Conservation (phyloP, 495 filamentous ascomycete species). For the Hypomontagnella submonticulosa region DNA sequence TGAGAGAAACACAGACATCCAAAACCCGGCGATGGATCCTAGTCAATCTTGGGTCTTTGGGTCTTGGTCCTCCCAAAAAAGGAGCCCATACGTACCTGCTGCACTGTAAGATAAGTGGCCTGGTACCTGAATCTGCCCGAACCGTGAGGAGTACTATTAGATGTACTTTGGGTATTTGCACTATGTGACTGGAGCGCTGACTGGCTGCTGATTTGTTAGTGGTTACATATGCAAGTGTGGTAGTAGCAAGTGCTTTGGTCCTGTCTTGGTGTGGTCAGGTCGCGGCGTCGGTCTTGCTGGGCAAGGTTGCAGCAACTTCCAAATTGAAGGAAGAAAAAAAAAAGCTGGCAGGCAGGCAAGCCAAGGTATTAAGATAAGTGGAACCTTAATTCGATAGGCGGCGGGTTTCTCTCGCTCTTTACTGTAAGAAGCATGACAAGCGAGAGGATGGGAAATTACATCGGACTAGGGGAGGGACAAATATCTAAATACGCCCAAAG, state of each 20-base stretch:
- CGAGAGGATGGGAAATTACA: slow-evolving; percentile 43
- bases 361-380: slow-evolving; percentile 25
- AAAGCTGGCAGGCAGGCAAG: slow-evolving; percentile 18
- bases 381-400: slow-evolving; percentile 32
- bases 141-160: no score
- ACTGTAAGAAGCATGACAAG: slow-evolving; percentile 39
- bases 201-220: slow-evolving; percentile 35
- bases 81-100: slow-evolving; percentile 4
- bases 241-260: slow-evolving; percentile 4
- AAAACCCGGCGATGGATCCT: slow-evolving; percentile 12
- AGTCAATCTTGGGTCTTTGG: slow-evolving; percentile 9
- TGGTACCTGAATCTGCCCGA: slow-evolving; percentile 6
- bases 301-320: no score
- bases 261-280: background rate
- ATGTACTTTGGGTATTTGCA: slow-evolving; percentile 13
- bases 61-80: background rate
- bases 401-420: slow-evolving; percentile 34
- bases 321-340: no score
- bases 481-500: slow-evolving; percentile 10
- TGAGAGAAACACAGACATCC: slow-evolving; percentile 32
- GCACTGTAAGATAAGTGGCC: background rate
- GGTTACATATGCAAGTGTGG: slow-evolving; percentile 30
- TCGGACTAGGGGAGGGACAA: slow-evolving; percentile 35
- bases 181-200: slow-evolving; percentile 20
- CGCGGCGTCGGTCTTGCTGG: no score